Base-by-base conservation (phyloP, 257 asterid species). In the Cruciata laevipes region DNA sequence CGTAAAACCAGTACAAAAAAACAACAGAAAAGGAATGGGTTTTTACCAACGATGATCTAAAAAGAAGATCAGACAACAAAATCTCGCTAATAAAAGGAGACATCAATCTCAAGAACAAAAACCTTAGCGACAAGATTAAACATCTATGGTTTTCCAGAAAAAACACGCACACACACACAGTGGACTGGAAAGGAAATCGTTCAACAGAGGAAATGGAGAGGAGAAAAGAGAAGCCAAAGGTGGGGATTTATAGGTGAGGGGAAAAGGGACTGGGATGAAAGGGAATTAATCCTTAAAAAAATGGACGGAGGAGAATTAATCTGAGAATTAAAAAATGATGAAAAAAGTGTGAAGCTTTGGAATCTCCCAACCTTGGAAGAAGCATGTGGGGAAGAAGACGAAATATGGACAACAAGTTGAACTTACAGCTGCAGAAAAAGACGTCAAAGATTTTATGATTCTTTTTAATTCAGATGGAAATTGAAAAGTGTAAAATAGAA, bases 1-100 rank as follows among this genome's bases (percentile, higher is more conserved):
- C 91, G 78, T 89, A 89, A 78, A 93, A 93, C 99, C 99, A 90
- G 83, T 90, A 90, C 68, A 93, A 96, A 72, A 93, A 93, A 0
- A 84, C 97, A 76, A 93, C 92, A 0, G 99, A 93, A 78, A 93
- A 88, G 69, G 99, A 93, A 70, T 85, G 95, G 10, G 94, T 84
- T 42, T 91, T 72, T 31, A 87, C 90, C 60, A 88, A 83, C 1
- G 96, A 78, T 31, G 96, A 86, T 58, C 78, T 71, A 69, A 90
- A 85, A 69, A 76, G 83, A 73, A 79, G 82, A 61, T 95, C 91
- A 47, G 94, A 83, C 72, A 83, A 75, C 72, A 86, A 87, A 71
- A 88, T 68, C 84, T 93, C 96, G 77, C 91, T 82, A 69, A 93
- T 80, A 74, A 85, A 87, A 10, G 89, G 82, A 83, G 83, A 83